Conservation (phyloP, 306 rosid genomes). For the Fragaria vesca region DNA sequence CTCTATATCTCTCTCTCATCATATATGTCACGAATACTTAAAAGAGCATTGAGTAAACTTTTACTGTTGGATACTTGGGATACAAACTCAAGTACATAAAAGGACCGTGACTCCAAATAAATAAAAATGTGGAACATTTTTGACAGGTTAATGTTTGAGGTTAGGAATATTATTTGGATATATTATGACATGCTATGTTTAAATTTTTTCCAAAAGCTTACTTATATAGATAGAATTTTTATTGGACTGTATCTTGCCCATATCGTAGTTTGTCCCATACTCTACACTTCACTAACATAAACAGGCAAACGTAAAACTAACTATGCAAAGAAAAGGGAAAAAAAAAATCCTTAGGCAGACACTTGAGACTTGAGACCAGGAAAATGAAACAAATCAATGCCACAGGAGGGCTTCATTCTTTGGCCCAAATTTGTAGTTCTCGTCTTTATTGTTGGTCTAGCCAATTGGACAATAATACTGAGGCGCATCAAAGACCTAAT, state of each 20-base stretch:
- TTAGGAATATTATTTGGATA: neutral
- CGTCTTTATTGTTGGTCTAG: neutral
- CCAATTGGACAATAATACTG: neutral
- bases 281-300: neutral
- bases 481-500: conserved; percentile 1
- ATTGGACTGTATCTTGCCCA: neutral
- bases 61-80: neutral
- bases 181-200: neutral
- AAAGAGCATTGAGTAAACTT: neutral
- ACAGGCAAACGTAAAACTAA: neutral
- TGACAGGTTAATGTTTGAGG: neutral
- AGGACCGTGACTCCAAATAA: neutral
- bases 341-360: neutral
- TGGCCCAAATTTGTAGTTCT: neutral
- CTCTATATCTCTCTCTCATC: neutral
- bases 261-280: neutral
- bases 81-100: neutral
- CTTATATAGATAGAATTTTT: no score
- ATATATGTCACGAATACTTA: neutral
- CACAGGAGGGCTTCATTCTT: neutral
- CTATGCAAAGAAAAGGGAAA: neutral
- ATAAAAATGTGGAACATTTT: no score
- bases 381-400: neutral
- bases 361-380: neutral
- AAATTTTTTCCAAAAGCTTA: neutral